phyloP scores from a whole-genome alignment of 306 rosid genomes.

The Datisca glomerata region DNA sequence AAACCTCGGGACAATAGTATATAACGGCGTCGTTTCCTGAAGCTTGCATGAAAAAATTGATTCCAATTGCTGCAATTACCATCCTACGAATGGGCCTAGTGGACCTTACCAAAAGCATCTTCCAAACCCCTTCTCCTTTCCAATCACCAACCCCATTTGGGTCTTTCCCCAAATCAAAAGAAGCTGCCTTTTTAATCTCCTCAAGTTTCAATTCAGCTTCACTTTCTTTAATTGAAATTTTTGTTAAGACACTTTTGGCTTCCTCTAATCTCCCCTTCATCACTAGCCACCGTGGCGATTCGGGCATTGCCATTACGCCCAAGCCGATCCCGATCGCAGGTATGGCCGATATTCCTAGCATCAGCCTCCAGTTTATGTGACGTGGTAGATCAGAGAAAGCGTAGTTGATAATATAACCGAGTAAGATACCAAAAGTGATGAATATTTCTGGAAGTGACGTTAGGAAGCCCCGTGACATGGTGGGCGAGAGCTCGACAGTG shows the following conservation, averaged over 20 bases:
- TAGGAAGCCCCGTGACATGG: conserved; percentile 56
- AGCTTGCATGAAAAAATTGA: conserved; percentile 89
- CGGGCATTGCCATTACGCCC: conserved; percentile 62
- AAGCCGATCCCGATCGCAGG: conserved; percentile 44
- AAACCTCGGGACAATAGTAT: conserved; percentile 68
- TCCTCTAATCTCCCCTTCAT: conserved; percentile 47
- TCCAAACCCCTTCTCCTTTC: conserved; percentile 55
- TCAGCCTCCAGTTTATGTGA: conserved; percentile 49
- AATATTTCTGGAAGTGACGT: conserved; percentile 77
- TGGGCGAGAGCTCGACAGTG: conserved; percentile 69
- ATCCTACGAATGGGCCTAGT: conserved; percentile 34
- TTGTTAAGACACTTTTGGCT: conserved; percentile 41
- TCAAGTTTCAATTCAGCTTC: conserved; percentile 57
- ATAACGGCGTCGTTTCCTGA: conserved; percentile 91
- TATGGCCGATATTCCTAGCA: conserved; percentile 57
- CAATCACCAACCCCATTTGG: conserved; percentile 2
- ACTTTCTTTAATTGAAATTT: conserved; percentile 28
- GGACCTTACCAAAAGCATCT: conserved; percentile 45
- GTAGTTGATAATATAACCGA: conserved; percentile 61
- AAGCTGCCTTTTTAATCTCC: conserved; percentile 38
- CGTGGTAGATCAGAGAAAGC: conserved; percentile 36
- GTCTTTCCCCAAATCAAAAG: too few species aligned
- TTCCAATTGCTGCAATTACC: conserved; percentile 57
- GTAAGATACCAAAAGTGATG: conserved; percentile 48
- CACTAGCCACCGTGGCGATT: conserved; percentile 70